Evolutionary conservation across 306 rosid genomes (phyloP).

Genomic region (Senna tora): DNA sequence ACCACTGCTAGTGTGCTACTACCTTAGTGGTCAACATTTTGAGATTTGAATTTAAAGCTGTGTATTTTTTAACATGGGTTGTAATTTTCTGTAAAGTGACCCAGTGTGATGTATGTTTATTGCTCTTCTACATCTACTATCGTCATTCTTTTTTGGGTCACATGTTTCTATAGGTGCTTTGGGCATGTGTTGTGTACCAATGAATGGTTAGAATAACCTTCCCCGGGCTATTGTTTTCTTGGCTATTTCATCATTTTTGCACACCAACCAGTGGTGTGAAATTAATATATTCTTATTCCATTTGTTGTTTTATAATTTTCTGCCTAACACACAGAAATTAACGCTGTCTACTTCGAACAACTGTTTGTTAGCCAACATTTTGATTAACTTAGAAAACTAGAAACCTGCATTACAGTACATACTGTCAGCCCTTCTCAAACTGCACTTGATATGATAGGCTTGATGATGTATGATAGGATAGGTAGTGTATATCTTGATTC

Average conservation of each 20-base stretch:
- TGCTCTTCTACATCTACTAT: conserved; percentile 39
- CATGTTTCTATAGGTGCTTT: conserved; percentile 45
- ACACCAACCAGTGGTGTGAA: conserved; percentile 45
- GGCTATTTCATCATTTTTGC: conserved; percentile 46
- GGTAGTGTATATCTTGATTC: too few relatives aligned
- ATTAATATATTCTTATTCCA: conserved; percentile 39
- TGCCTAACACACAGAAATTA: not conserved
- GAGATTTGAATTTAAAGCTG: conserved; percentile 48
- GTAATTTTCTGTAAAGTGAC: conserved; percentile 51
- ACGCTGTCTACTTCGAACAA: not conserved
- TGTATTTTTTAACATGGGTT: conserved; percentile 42
- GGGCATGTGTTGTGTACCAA: conserved; percentile 43
- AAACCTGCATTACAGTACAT: not conserved
- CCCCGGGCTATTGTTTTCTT: conserved; percentile 42
- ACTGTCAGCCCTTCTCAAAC: too few relatives aligned
- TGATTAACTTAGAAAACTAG: not conserved
- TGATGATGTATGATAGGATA: too few relatives aligned
- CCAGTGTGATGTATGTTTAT: conserved; percentile 51
- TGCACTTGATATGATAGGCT: too few relatives aligned
- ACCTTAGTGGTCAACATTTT: conserved; percentile 36
- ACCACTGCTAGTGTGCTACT: conserved; percentile 25
- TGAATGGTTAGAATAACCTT: conserved; percentile 43
- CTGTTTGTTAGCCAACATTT: not conserved
- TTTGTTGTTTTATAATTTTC: not conserved
- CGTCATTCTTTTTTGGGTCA: conserved; percentile 53